Evolutionary conservation across 768 basidiomycete genomes (phyloP).

Genomic region (Lactarius vividus): DNA sequence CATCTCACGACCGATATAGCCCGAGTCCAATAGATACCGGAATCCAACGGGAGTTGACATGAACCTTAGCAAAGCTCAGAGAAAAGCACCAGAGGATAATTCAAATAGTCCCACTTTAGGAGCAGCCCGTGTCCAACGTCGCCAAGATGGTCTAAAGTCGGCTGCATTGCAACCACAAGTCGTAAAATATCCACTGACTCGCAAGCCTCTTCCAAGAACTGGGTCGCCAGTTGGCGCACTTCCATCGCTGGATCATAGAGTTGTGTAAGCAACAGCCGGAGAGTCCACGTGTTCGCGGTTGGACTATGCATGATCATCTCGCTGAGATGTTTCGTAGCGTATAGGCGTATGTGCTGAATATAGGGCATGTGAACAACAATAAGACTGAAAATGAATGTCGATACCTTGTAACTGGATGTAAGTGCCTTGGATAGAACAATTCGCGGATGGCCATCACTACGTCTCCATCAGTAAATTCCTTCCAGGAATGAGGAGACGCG

Average conservation of each 20-base stretch:
- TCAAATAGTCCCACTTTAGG: slow-evolving; percentile 60
- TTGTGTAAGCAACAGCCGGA: slow-evolving; percentile 90
- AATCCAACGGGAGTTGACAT: slow-evolving; percentile 94
- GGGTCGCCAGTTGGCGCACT: slow-evolving; percentile 88
- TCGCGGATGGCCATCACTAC: slow-evolving; percentile 90
- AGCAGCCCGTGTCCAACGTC: slow-evolving; percentile 87
- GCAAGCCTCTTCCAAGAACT: slow-evolving; percentile 86
- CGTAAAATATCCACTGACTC: slow-evolving; percentile 80
- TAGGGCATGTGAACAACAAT: background rate
- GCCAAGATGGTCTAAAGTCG: slow-evolving; percentile 92
- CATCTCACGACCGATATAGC: slow-evolving; percentile 93
- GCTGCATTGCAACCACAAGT: slow-evolving; percentile 91
- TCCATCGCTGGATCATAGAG: slow-evolving; percentile 90
- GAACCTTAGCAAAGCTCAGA: slow-evolving; percentile 53
- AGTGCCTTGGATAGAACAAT: slow-evolving; percentile 92
- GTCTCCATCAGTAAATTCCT: slow-evolving; percentile 20
- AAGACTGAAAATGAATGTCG: background rate
- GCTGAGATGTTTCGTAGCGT: slow-evolving; percentile 86
- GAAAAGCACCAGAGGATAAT: background rate
- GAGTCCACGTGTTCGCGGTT: slow-evolving; percentile 78
- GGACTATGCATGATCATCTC: slow-evolving; percentile 65
- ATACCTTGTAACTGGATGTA: slow-evolving; percentile 87
- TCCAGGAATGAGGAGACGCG: slow-evolving; percentile 32
- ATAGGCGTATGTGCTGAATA: slow-evolving; percentile 76
- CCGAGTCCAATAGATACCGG: slow-evolving; percentile 84